A percentile compares a stretch with the other conserved stretches of the same genome.
Conservation (phyloP, 306 rosid genomes). For the Fragaria iinumae region DNA sequence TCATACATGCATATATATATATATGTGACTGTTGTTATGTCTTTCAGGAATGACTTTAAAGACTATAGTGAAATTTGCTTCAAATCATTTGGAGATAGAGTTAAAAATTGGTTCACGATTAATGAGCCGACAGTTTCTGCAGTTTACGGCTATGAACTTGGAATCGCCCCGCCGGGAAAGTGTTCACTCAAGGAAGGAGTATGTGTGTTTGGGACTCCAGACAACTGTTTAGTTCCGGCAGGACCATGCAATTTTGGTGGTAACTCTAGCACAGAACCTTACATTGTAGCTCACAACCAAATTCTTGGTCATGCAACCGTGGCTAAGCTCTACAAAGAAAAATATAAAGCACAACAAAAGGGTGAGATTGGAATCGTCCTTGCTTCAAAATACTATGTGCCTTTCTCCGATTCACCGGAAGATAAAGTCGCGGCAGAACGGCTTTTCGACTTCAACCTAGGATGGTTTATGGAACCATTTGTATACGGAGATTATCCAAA, state of each 20-base stretch:
- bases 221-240: slow-evolving; percentile 35
- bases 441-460: slow-evolving; percentile 29
- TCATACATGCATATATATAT: not conserved
- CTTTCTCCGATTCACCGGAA: slow-evolving; percentile 23
- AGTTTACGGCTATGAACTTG: slow-evolving; percentile 37
- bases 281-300: slow-evolving; percentile 31
- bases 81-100: slow-evolving; percentile 53
- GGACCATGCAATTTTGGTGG: slow-evolving; percentile 29
- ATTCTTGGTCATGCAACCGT: slow-evolving; percentile 40
- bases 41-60: slow-evolving; percentile 33
- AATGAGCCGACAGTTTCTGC: slow-evolving; percentile 36
- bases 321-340: slow-evolving; percentile 26
- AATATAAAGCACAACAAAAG: slow-evolving; percentile 37
- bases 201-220: slow-evolving; percentile 37
- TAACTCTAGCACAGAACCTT: slow-evolving; percentile 33
- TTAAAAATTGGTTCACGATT: slow-evolving; percentile 50
- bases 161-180: slow-evolving; percentile 49
- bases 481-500: slow-evolving; percentile 28
- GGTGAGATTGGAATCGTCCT: slow-evolving; percentile 43
- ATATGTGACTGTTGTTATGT: not conserved
- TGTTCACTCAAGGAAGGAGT: slow-evolving; percentile 40
- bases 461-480: slow-evolving; percentile 31
- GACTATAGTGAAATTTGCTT: slow-evolving; percentile 43
- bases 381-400: slow-evolving; percentile 20
- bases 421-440: slow-evolving; percentile 35